These are phyloP conservation scores for Colletotrichum sp. DNA, from an alignment of 2,329 filamentous ascomycete species.

Conservation along the genomic window DNA sequence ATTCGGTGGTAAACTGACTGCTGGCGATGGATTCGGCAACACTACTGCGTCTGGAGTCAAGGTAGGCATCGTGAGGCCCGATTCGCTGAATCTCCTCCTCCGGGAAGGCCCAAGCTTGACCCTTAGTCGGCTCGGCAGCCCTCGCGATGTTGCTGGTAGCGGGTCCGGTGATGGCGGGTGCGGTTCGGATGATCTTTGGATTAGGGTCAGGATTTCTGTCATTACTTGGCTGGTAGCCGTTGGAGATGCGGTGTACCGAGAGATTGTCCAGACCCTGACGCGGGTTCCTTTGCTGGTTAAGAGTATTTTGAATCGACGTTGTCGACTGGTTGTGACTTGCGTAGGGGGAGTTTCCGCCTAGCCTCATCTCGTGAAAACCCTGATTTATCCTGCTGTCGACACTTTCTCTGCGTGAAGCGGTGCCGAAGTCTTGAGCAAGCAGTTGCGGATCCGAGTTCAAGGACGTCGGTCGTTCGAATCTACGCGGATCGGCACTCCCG, in stretches of 20 bases:
- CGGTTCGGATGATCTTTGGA: constrained; percentile 64
- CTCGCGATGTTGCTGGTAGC: constrained; percentile 69
- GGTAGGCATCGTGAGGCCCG: constrained; percentile 52
- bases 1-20: constrained; percentile 80
- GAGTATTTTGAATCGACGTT: constrained; percentile 73
- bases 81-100: constrained; percentile 69
- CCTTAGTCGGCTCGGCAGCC: constrained; percentile 80
- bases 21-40: constrained; percentile 79
- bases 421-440: constrained; percentile 37
- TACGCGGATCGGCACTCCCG: constrained; percentile 44
- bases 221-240: constrained; percentile 66
- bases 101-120: constrained; percentile 84
- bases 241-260: constrained; percentile 65
- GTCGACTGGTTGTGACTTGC: constrained; percentile 79
- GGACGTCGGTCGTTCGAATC: constrained; percentile 46
- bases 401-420: constrained; percentile 73
- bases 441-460: constrained; percentile 36
- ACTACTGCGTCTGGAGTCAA: constrained; percentile 76
- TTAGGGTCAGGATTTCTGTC: constrained; percentile 61
- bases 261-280: constrained; percentile 56
- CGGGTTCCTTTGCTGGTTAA: constrained; percentile 71
- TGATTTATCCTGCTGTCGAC: constrained; percentile 81
- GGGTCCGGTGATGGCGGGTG: constrained; percentile 78
- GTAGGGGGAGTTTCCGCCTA: constrained; percentile 73
- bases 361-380: constrained; percentile 70